These are phyloP conservation scores for Pichia ethanolica DNA, from an alignment of 805 yeast genomes.

Conservation along the genomic window DNA sequence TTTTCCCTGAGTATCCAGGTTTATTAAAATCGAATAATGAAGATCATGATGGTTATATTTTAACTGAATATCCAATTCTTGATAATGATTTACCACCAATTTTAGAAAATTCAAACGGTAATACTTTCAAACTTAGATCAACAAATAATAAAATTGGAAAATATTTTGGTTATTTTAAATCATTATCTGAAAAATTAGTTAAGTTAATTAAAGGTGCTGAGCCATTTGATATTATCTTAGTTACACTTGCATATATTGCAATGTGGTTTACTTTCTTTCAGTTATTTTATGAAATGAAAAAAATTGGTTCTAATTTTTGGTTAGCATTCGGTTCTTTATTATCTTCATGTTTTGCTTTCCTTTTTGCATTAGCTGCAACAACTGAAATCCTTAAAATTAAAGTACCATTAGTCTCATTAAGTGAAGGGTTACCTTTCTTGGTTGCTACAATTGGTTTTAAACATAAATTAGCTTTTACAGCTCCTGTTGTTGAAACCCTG, in stretches of 20 bases:
- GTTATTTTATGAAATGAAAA: slow-evolving; percentile 67
- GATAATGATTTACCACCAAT: slow-evolving; percentile 16
- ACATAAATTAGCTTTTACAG: slow-evolving; percentile 68
- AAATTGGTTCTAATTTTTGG: slow-evolving; percentile 82
- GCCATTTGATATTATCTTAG: slow-evolving; percentile 72
- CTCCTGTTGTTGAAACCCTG: slow-evolving; percentile 42
- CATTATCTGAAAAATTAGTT: slow-evolving; percentile 33
- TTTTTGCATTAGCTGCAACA: slow-evolving; percentile 65
- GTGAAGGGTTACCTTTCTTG: slow-evolving; percentile 90
- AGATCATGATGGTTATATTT: slow-evolving; percentile 33
- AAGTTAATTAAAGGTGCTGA: slow-evolving; percentile 64
- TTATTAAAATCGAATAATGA: slow-evolving; percentile 34
- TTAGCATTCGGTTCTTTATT: slow-evolving; percentile 71
- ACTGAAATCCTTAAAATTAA: slow-evolving; percentile 47
- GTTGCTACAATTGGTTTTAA: slow-evolving; percentile 91
- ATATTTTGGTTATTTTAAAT: slow-evolving; percentile 44
- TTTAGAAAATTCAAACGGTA: slow-evolving; percentile 34
- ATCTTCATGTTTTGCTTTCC: slow-evolving; percentile 75
- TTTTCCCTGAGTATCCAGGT: slow-evolving; percentile 34
- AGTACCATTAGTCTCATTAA: slow-evolving; percentile 65
- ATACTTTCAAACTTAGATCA: slow-evolving; percentile 55
- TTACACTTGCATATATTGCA: slow-evolving; percentile 74
- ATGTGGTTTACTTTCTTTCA: slow-evolving; percentile 79
- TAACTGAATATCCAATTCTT: slow-evolving; percentile 25
- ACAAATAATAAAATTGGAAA: slow-evolving; percentile 44